phyloP scores from a whole-genome alignment of 257 asterid species.

The Gynochthodes officinalis region DNA sequence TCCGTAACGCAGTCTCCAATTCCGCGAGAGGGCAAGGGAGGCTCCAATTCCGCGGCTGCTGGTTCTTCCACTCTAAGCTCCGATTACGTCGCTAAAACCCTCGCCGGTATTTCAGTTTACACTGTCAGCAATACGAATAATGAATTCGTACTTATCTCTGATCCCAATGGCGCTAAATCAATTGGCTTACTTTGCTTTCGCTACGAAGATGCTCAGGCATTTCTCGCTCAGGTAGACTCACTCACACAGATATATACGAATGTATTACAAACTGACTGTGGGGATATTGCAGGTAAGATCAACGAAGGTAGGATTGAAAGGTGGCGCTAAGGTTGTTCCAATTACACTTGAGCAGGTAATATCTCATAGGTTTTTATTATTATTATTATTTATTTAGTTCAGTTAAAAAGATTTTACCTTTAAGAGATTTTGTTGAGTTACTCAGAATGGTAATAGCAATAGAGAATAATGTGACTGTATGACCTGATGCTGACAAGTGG shows the following conservation, averaged over 20 bases:
- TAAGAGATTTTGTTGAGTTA: neutral
- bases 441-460: neutral
- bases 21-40: conserved; percentile 23
- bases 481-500: neutral
- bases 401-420: neutral
- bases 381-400: neutral
- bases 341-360: conserved; percentile 88
- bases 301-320: conserved; percentile 65
- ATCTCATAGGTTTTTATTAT: neutral
- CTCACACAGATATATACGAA: neutral
- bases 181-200: conserved; percentile 95
- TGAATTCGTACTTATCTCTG: conserved; percentile 87
- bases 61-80: conserved; percentile 36
- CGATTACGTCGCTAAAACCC: conserved; percentile 67
- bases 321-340: conserved; percentile 92
- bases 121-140: conserved; percentile 86
- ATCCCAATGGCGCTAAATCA: conserved; percentile 66
- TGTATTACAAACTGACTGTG: neutral
- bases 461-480: neutral
- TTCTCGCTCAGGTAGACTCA: conserved; percentile 75
- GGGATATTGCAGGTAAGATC: conserved; percentile 51
- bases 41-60: conserved; percentile 18
- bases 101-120: conserved; percentile 77
- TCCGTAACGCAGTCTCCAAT: conserved; percentile 60
- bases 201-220: conserved; percentile 85